Conservation (phyloP, 148 eudicot species). For the Rhododendron vialii region DNA sequence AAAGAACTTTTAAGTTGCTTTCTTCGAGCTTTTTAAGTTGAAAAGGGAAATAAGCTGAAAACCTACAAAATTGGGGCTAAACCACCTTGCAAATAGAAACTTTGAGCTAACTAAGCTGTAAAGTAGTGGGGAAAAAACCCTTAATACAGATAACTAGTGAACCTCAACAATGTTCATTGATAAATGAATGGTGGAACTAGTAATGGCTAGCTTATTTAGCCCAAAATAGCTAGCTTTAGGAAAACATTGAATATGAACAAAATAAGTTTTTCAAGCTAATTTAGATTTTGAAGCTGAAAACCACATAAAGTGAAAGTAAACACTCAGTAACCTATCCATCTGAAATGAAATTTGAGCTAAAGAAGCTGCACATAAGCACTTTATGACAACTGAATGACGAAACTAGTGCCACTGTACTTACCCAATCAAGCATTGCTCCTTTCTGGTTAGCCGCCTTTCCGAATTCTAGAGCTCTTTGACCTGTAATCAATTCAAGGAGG, state of each 20-base stretch:
- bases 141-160: neutral
- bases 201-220: neutral
- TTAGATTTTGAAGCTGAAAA: too few relatives aligned
- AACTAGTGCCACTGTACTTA: constrained; percentile 15
- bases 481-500: constrained; percentile 70
- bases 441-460: constrained; percentile 73
- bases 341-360: neutral
- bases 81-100: neutral
- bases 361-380: neutral
- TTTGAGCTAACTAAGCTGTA: neutral
- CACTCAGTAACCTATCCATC: neutral
- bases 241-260: neutral
- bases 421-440: constrained; percentile 82
- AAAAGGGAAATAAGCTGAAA: neutral
- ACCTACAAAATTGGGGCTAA: neutral
- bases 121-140: neutral
- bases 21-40: neutral
- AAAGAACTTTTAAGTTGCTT: neutral
- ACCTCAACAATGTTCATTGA: neutral
- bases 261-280: too few relatives aligned
- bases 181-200: neutral
- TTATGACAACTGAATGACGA: too few relatives aligned
- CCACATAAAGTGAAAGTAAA: neutral
- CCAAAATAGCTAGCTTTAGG: neutral
- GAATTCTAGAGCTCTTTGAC: constrained; percentile 74